Percentiles rank a stretch among this genome's conserved stretches.
These are phyloP conservation scores for Lactifluus volemus DNA, from an alignment of 768 basidiomycete genomes.

Conservation along the genomic window DNA sequence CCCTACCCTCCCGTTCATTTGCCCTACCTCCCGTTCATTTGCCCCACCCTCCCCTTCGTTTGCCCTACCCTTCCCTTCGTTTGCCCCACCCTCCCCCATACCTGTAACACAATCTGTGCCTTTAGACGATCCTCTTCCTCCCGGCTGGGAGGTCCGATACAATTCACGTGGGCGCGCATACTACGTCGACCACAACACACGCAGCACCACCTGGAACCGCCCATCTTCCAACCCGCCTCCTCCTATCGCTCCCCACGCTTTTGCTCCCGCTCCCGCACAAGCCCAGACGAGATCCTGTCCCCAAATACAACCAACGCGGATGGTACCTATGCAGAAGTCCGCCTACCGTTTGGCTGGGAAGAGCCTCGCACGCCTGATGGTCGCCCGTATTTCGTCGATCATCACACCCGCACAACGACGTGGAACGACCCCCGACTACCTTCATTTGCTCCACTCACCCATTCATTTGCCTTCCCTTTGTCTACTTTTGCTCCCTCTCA, in stretches of 20 bases:
- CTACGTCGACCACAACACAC: constrained; percentile 81
- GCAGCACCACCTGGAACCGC: constrained; percentile 75
- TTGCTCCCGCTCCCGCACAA: constrained; percentile 15
- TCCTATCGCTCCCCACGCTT: constrained; percentile 22
- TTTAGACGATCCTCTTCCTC: constrained; percentile 61
- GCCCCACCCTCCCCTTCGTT: too few species aligned
- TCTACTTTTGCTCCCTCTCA: too few species aligned
- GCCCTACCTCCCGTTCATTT: too few species aligned
- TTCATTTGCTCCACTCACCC: too few species aligned
- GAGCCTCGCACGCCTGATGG: constrained; percentile 87
- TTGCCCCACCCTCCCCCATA: constrained; percentile 1
- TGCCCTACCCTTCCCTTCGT: too few species aligned
- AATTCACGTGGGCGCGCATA: constrained; percentile 68
- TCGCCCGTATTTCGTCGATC: constrained; percentile 65
- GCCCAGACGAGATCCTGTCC: background rate
- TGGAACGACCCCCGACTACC: constrained; percentile 88
- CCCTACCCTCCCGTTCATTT: too few species aligned
- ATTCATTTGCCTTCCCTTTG: too few species aligned
- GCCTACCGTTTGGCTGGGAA: constrained; percentile 87
- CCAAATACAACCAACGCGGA: constrained; percentile 22
- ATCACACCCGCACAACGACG: constrained; percentile 78
- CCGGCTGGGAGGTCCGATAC: constrained; percentile 76
- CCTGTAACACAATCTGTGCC: constrained; percentile 22
- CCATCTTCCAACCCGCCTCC: constrained; percentile 29
- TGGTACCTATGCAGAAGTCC: constrained; percentile 46